These are phyloP conservation scores for Arthroderma uncinatum DNA, from an alignment of 2,329 filamentous ascomycete genomes.

Conservation along the genomic window DNA sequence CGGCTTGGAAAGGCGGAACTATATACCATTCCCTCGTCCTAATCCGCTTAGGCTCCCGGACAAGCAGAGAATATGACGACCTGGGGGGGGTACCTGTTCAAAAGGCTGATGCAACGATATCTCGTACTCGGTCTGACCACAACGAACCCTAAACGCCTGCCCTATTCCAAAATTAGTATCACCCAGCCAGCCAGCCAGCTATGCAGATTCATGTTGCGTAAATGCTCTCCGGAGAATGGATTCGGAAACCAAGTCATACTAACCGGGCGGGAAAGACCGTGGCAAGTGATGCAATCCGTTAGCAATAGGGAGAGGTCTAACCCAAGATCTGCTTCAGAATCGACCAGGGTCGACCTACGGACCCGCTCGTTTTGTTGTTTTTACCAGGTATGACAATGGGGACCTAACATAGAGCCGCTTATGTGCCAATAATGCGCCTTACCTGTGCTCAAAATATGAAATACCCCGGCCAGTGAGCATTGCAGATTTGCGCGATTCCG, in stretches of 20 bases:
- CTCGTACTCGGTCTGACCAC: neutral
- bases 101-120: neutral
- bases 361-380: constrained; percentile 2
- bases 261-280: neutral
- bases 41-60: neutral
- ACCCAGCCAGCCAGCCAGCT: neutral
- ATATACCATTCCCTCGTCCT: too few species aligned
- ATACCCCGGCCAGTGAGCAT: constrained; percentile 4
- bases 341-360: constrained; percentile 1
- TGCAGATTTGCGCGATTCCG: constrained; percentile 7
- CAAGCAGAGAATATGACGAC: neutral
- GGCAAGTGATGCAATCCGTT: neutral
- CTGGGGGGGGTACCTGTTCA: neutral
- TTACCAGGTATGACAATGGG: neutral
- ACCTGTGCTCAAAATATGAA: neutral
- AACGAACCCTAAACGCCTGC: neutral
- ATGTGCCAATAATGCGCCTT: neutral
- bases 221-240: neutral
- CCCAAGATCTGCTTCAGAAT: constrained; percentile 4
- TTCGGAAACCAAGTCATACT: neutral
- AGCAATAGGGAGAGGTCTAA: neutral
- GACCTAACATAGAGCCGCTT: constrained; percentile 2
- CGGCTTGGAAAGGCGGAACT: too few species aligned
- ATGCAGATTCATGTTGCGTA: neutral
- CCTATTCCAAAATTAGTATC: constrained; percentile 3